A percentile compares a stretch with the other conserved stretches of the same genome.
phyloP scores from a whole-genome alignment of 2,329 filamentous ascomycete genomes.

The Scedosporium minutisporum region DNA sequence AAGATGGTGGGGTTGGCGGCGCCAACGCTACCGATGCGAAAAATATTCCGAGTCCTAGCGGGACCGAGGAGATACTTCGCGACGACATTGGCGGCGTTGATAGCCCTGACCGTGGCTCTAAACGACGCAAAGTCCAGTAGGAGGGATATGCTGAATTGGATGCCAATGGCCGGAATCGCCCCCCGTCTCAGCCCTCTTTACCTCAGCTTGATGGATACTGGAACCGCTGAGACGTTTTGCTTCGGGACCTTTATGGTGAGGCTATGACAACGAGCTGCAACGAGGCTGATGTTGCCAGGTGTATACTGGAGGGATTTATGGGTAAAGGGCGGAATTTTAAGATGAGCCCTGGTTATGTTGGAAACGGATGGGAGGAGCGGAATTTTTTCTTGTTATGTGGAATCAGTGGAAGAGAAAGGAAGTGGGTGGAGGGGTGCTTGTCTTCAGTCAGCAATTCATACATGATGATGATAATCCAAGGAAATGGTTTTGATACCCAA shows the following conservation, averaged over 20 bases:
- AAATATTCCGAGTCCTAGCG: constrained; percentile 34
- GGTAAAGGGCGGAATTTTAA: not conserved
- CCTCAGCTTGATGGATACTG: not conserved
- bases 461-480: not conserved
- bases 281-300: not conserved
- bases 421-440: not conserved
- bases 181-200: not conserved
- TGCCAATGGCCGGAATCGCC: not conserved
- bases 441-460: not conserved
- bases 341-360: not conserved
- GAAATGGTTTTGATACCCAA: constrained; percentile 6
- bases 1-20: not conserved
- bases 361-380: not conserved
- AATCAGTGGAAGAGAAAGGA: not conserved
- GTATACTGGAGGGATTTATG: not conserved
- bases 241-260: not conserved
- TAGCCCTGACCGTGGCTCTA: not conserved
- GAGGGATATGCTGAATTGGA: not conserved
- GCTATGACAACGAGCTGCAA: not conserved
- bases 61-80: constrained; percentile 40
- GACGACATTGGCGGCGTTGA: constrained; percentile 24
- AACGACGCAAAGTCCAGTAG: constrained; percentile 6
- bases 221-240: too few species aligned
- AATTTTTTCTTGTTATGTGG: not conserved
- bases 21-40: constrained; percentile 13